Evolutionary conservation across 352 stramenopile genomes (phyloP), one percentile per base, ranked within the genome.

Genomic region (Thalassiosira mediterranea): DNA sequence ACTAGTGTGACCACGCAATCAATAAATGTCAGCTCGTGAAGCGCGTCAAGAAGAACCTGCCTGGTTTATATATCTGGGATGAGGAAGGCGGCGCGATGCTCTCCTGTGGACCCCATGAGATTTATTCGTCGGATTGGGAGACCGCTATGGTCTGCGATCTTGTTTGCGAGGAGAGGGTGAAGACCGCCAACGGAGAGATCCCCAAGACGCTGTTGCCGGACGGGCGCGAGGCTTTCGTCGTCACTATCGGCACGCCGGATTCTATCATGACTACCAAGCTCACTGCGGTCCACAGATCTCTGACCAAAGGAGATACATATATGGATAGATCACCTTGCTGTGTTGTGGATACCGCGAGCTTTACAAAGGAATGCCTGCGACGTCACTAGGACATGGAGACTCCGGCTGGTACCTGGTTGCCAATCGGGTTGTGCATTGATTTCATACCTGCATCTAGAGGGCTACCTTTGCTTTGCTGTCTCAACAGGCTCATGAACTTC

Each of bases 301-400:
- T 77, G 34, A 40, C 51, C 2, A 72, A 71, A 42, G 51, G 61
- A 31, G 42, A 78, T n/a, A n/a, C n/a, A n/a, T n/a, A n/a, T n/a
- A n/a, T n/a, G n/a, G n/a, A n/a, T n/a, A n/a, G n/a, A n/a, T n/a
- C n/a, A n/a, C n/a, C n/a, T n/a, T n/a, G n/a, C n/a, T n/a, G n/a
- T n/a, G n/a, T n/a, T n/a, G n/a, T n/a, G n/a, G n/a, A n/a, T n/a
- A n/a, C n/a, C n/a, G n/a, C n/a, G n/a, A n/a, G n/a, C n/a, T n/a
- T n/a, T n/a, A n/a, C n/a, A n/a, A n/a, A n/a, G n/a, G n/a, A n/a
- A n/a, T n/a, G n/a, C n/a, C n/a, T n/a, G n/a, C n/a, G n/a, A n/a
- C n/a, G n/a, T n/a, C n/a, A n/a, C n/a, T n/a, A n/a, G n/a, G n/a
- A n/a, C n/a, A n/a, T n/a, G n/a, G n/a, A n/a, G n/a, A n/a, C n/a